phyloP scores from a whole-genome alignment of 2,329 filamentous ascomycete species.

The Rachicladosporium sp. region DNA sequence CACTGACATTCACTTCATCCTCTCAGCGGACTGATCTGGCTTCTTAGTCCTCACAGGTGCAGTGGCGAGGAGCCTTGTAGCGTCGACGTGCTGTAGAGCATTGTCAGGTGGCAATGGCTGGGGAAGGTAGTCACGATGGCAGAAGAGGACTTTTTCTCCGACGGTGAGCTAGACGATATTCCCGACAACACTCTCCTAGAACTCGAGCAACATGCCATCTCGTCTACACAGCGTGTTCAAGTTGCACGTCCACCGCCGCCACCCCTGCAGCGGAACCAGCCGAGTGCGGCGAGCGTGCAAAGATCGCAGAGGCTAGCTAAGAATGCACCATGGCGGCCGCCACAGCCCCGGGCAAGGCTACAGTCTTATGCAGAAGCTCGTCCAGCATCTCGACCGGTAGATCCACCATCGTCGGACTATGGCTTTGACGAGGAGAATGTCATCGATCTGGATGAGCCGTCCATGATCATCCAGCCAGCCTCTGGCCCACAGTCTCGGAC shows the following conservation, averaged over 20 bases:
- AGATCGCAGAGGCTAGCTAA: constrained; percentile 8
- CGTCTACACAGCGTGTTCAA: constrained; percentile 26
- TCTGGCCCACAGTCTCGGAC: constrained; percentile 6
- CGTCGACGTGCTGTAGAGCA: no score
- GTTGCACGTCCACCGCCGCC: constrained; percentile 1
- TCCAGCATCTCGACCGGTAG: constrained; percentile 1
- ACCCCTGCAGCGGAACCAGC: constrained; percentile 9
- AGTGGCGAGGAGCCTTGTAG: no score
- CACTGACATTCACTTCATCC: no score
- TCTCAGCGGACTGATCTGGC: no score
- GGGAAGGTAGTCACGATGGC: constrained; percentile 15
- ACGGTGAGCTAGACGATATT: constrained; percentile 34
- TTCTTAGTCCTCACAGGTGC: no score
- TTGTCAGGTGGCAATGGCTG: no score
- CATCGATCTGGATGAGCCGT: constrained; percentile 33
- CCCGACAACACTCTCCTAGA: constrained; percentile 32
- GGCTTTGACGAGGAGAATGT: constrained; percentile 34
- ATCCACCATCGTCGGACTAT: constrained; percentile 29
- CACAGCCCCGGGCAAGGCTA: constrained; percentile 9
- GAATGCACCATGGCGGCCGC: constrained; percentile 19
- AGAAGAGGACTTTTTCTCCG: constrained; percentile 35
- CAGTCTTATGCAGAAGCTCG: no score
- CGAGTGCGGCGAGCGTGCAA: constrained; percentile 12
- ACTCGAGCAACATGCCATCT: constrained; percentile 33
- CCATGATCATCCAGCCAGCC: constrained; percentile 16